Evolutionary conservation across 2,329 filamentous ascomycete species (phyloP).

Genomic region (Claviceps purpurea): DNA sequence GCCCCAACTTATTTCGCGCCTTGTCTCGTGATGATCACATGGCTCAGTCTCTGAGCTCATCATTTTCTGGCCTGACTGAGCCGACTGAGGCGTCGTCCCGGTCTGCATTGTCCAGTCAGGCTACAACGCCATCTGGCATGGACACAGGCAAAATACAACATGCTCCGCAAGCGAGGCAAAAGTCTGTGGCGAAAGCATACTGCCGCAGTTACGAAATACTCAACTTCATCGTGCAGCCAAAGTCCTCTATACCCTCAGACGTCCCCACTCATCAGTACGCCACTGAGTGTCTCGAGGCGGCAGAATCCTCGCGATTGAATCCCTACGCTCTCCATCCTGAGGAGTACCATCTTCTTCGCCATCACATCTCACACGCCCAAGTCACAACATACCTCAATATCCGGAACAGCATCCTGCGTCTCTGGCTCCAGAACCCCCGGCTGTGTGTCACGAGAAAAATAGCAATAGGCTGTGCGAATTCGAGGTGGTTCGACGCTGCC

Average conservation of each 20-base stretch:
- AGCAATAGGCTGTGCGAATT: constrained; percentile 80
- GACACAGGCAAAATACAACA: constrained; percentile 15
- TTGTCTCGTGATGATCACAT: constrained; percentile 11
- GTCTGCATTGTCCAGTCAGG: constrained; percentile 47
- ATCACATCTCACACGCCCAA: constrained; percentile 74
- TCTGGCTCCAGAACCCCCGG: constrained; percentile 82
- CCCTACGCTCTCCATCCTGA: constrained; percentile 77
- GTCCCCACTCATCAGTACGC: constrained; percentile 67
- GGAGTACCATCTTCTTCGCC: constrained; percentile 68
- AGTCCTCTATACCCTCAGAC: constrained; percentile 69
- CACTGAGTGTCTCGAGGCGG: constrained; percentile 80
- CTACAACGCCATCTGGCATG: constrained; percentile 43
- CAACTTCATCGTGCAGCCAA: constrained; percentile 51
- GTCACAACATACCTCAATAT: constrained; percentile 95
- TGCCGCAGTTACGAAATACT: constrained; percentile 21
- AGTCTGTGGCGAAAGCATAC: constrained; percentile 13
- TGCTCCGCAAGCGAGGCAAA: constrained; percentile 7
- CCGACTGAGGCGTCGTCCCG: constrained; percentile 39
- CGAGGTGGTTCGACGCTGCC: constrained; percentile 78
- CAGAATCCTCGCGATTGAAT: constrained; percentile 77
- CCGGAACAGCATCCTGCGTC: constrained; percentile 77
- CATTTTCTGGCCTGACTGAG: constrained; percentile 39
- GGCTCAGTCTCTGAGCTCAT: constrained; percentile 35
- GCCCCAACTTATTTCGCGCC: constrained; percentile 8
- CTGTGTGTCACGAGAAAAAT: constrained; percentile 71